Evolutionary conservation across 805 yeast genomes (phyloP).

Genomic region (Wickerhamomyces bovis): DNA sequence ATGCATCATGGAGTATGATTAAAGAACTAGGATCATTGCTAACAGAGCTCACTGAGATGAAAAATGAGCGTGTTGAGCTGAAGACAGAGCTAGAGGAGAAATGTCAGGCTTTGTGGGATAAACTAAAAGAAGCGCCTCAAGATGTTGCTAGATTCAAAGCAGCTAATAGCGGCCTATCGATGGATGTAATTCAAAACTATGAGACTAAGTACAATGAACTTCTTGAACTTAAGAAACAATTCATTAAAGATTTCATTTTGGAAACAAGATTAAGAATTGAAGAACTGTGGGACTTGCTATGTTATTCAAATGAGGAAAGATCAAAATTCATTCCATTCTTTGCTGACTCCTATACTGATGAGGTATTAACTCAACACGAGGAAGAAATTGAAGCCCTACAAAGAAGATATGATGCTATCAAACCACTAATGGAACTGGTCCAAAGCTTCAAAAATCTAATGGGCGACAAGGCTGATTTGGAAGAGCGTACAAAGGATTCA

Average conservation of each 20-base stretch:
- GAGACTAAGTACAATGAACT: constrained; percentile 53
- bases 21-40: constrained; percentile 8
- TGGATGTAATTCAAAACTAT: constrained; percentile 41
- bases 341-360: constrained; percentile 47
- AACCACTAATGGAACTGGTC: constrained; percentile 51
- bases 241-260: constrained; percentile 60
- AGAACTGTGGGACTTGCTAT: constrained; percentile 56
- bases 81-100: constrained; percentile 25
- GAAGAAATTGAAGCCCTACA: constrained; percentile 49
- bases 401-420: constrained; percentile 41
- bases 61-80: constrained; percentile 10
- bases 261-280: constrained; percentile 56
- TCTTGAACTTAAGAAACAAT: constrained; percentile 51
- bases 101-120: constrained; percentile 51
- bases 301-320: constrained; percentile 49
- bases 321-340: constrained; percentile 36
- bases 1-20: constrained; percentile 10
- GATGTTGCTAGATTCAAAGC: constrained; percentile 35
- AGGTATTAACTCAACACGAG: constrained; percentile 57
- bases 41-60: constrained; percentile 10
- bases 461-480: constrained; percentile 55
- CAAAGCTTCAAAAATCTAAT: constrained; percentile 49
- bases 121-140: constrained; percentile 42
- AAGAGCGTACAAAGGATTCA: constrained; percentile 70
- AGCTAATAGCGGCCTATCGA: constrained; percentile 41